Percentiles rank a stretch among this genome's conserved stretches.
Evolutionary conservation across 257 asterid genomes (phyloP).

Genomic region (Verbena officinalis): DNA sequence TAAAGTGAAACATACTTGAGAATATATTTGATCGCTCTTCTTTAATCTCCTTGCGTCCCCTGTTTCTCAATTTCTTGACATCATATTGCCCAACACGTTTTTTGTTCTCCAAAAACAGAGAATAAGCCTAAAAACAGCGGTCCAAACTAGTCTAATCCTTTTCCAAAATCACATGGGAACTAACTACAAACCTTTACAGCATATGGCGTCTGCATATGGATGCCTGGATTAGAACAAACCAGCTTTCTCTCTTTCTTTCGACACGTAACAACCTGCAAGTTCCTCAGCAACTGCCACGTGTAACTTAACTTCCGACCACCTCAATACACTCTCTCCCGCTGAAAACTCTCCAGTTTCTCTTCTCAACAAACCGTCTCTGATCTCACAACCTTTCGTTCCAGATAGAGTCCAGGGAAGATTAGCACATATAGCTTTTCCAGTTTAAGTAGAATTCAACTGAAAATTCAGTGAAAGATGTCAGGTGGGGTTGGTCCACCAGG

Average conservation of each 20-base stretch:
- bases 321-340: background rate
- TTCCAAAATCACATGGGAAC: too few species aligned
- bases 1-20: too few species aligned
- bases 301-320: slow-evolving; percentile 15
- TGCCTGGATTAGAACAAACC: background rate
- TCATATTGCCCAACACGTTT: too few species aligned
- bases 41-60: too few species aligned
- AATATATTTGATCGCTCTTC: too few species aligned
- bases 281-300: slow-evolving; percentile 23
- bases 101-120: too few species aligned
- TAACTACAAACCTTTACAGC: background rate
- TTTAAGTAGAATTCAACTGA: background rate
- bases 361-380: background rate
- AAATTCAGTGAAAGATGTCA: slow-evolving; percentile 45
- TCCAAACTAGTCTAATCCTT: too few species aligned
- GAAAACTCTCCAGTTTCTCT: background rate
- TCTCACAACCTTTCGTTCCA: background rate
- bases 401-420: too few species aligned
- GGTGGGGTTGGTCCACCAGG: slow-evolving; percentile 58
- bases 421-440: background rate
- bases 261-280: slow-evolving; percentile 16
- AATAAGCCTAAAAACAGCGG: too few species aligned
- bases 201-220: too few species aligned
- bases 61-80: too few species aligned
- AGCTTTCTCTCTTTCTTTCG: background rate